phyloP scores from a whole-genome alignment of 345 rosid genomes.

The Ceriops tagal region DNA sequence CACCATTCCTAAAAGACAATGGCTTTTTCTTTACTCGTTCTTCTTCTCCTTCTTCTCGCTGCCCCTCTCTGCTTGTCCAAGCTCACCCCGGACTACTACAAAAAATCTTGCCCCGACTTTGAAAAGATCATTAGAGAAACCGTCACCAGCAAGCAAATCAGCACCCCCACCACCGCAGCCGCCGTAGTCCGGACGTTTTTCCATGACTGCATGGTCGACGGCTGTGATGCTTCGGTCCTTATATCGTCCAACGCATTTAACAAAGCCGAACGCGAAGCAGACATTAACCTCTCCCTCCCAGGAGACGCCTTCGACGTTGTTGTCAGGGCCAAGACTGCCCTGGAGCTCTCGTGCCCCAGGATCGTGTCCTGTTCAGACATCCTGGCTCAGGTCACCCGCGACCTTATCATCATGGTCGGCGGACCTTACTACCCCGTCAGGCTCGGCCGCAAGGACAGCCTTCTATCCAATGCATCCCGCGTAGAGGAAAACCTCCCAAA shows the following conservation, averaged over 20 bases:
- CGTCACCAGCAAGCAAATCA: conserved; percentile 46
- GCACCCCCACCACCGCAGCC: conserved; percentile 66
- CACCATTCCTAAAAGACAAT: conserved; percentile 8
- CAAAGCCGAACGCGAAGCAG: conserved; percentile 56
- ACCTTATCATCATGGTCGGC: conserved; percentile 62
- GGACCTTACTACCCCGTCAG: conserved; percentile 49
- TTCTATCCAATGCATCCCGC: conserved; percentile 33
- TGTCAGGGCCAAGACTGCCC: conserved; percentile 50
- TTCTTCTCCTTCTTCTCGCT: conserved; percentile 16
- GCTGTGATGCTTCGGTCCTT: conserved; percentile 69
- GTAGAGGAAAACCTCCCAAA: conserved; percentile 40
- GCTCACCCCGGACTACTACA: conserved; percentile 49
- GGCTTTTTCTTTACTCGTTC: conserved; percentile 8
- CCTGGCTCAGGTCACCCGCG: conserved; percentile 53
- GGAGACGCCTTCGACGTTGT: conserved; percentile 76
- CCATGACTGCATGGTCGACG: conserved; percentile 72
- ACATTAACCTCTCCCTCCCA: conserved; percentile 54
- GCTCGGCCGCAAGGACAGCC: conserved; percentile 60
- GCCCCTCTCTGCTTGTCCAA: conserved; percentile 18
- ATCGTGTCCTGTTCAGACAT: conserved; percentile 71
- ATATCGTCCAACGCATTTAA: conserved; percentile 54
- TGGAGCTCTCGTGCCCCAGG: conserved; percentile 67
- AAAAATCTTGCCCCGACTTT: conserved; percentile 54
- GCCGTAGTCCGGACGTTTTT: conserved; percentile 65
- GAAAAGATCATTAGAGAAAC: conserved; percentile 33